phyloP scores from a whole-genome alignment of 1,284 basidiomycete genomes.

The Filobasidium uniguttulatum region DNA sequence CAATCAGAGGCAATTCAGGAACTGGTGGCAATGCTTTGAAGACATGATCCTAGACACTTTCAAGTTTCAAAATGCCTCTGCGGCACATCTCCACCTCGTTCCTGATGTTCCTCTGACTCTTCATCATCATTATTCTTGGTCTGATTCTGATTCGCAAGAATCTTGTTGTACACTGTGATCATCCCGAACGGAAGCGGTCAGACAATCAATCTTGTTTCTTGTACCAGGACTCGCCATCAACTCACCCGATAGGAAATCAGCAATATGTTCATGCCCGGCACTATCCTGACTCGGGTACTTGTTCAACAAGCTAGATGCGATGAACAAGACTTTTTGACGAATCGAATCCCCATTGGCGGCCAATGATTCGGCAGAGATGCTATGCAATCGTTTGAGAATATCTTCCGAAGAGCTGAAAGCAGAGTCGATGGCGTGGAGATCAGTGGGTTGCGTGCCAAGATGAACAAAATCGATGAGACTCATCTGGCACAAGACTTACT shows the following conservation, averaged over 20 bases:
- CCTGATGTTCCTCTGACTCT: not conserved
- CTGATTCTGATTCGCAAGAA: slow-evolving; percentile 12
- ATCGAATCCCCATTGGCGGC: slow-evolving; percentile 23
- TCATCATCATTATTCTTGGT: slow-evolving; percentile 7
- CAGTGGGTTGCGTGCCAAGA: no score
- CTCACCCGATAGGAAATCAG: slow-evolving; percentile 21
- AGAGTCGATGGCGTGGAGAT: not conserved
- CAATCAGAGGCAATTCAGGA: no score
- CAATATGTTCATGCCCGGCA: slow-evolving; percentile 19
- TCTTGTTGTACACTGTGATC: slow-evolving; percentile 9
- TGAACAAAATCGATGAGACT: no score
- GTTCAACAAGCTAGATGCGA: slow-evolving; percentile 20
- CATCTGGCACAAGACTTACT: no score
- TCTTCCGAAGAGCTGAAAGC: not conserved
- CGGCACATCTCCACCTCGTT: not conserved
- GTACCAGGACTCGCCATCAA: not conserved
- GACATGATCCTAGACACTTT: not conserved
- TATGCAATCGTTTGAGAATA: slow-evolving; percentile 3
- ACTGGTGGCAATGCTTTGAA: no score
- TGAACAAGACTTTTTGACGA: slow-evolving; percentile 20
- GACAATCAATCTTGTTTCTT: not conserved
- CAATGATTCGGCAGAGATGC: slow-evolving; percentile 22
- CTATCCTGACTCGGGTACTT: slow-evolving; percentile 18
- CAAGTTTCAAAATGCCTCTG: not conserved
- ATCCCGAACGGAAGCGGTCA: not conserved